These are phyloP conservation scores for Daldinia eschscholtzii DNA, from an alignment of 2,329 filamentous ascomycete species.

Conservation along the genomic window DNA sequence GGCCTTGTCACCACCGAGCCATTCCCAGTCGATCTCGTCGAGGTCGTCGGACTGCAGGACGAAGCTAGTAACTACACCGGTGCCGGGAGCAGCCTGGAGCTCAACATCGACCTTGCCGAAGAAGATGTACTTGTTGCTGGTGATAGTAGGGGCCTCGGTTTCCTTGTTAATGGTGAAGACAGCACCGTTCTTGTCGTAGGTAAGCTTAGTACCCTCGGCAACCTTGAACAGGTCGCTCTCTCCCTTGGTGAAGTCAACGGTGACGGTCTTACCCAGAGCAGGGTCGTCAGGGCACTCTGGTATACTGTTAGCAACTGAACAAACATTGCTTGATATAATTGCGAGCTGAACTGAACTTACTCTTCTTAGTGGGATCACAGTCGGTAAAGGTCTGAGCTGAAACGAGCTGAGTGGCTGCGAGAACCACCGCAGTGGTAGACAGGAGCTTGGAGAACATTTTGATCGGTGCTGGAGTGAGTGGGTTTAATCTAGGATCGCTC, in stretches of 20 bases:
- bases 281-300: slow-evolving; percentile 78
- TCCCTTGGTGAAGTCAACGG: slow-evolving; percentile 83
- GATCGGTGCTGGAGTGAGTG: slow-evolving; percentile 32
- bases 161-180: slow-evolving; percentile 76
- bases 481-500: slow-evolving; percentile 8
- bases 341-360: slow-evolving; percentile 52
- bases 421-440: slow-evolving; percentile 60
- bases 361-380: slow-evolving; percentile 68
- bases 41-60: slow-evolving; percentile 91
- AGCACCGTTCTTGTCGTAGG: slow-evolving; percentile 64
- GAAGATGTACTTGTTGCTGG: slow-evolving; percentile 91
- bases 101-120: slow-evolving; percentile 88
- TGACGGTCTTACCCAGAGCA: slow-evolving; percentile 74
- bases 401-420: slow-evolving; percentile 63
- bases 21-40: slow-evolving; percentile 98
- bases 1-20: slow-evolving; percentile 79
- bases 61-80: slow-evolving; percentile 88
- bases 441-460: slow-evolving; percentile 63
- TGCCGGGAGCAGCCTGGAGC: slow-evolving; percentile 82
- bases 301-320: slow-evolving; percentile 42
- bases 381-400: slow-evolving; percentile 68
- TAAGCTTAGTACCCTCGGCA: slow-evolving; percentile 62
- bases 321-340: neutral
- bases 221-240: slow-evolving; percentile 67
- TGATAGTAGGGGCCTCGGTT: slow-evolving; percentile 78